phyloP scores from a whole-genome alignment of 495 filamentous ascomycete genomes.

The Penicillium coffeae region DNA sequence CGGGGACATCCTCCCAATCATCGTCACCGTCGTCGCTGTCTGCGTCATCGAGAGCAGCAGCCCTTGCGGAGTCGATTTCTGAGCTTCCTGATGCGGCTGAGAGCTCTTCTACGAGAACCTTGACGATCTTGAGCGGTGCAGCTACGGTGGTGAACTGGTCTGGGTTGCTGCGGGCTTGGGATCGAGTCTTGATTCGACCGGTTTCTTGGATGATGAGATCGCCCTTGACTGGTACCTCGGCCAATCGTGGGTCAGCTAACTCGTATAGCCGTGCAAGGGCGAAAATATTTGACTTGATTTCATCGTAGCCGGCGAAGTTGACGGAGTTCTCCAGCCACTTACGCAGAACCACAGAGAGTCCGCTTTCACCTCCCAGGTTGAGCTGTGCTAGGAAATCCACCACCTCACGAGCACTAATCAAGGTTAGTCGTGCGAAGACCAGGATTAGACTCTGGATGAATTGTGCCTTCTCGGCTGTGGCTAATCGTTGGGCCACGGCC shows the following conservation, averaged over 20 bases:
- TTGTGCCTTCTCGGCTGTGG: constrained; percentile 70
- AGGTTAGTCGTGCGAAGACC: constrained; percentile 86
- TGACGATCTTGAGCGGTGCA: constrained; percentile 89
- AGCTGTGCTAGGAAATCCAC: constrained; percentile 86
- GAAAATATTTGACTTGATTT: constrained; percentile 93
- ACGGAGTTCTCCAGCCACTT: constrained; percentile 97
- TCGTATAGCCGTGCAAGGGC: constrained; percentile 85
- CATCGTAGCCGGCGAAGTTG: constrained; percentile 94
- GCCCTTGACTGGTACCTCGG: constrained; percentile 79
- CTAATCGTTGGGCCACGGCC: constrained; percentile 83
- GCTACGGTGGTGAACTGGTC: constrained; percentile 87
- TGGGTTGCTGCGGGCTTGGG: constrained; percentile 76
- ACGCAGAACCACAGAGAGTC: constrained; percentile 78
- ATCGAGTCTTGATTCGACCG: constrained; percentile 88
- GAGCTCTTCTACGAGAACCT: constrained; percentile 90
- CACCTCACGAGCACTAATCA: constrained; percentile 82
- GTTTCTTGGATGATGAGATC: constrained; percentile 80
- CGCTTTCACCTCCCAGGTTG: constrained; percentile 65
- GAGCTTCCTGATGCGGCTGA: constrained; percentile 54
- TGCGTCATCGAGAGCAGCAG: constrained; percentile 51
- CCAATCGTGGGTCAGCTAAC: constrained; percentile 76
- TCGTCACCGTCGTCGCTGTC: constrained; percentile 63
- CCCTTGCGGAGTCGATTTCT: constrained; percentile 52
- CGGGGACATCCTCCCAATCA: constrained; percentile 87
- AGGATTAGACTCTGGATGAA: constrained; percentile 93